Evolutionary conservation across 805 yeast species (phyloP), one percentile per base, ranked within the genome.

Genomic region (Saccharomycopsis fodiens): DNA sequence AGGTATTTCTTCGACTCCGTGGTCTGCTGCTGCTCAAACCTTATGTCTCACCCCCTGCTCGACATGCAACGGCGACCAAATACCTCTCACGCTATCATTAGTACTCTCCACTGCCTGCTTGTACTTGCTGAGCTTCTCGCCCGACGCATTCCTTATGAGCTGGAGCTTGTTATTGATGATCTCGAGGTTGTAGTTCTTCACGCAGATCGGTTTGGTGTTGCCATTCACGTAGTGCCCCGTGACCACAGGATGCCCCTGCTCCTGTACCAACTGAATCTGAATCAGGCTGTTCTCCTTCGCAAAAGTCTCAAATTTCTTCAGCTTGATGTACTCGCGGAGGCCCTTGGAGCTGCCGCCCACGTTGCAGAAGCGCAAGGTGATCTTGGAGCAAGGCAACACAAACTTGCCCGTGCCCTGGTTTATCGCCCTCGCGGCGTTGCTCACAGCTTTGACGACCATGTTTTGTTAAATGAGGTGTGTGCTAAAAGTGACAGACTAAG

Each of bases 321-420:
- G 70, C 36, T 72, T 67, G 35, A 93, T 65, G 49, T 83, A 78
- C 45, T 82, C 79, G 59, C 88, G 63, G 67, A 88, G 74, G 3
- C 97, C 97, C 43, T 72, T 71, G 1, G 97, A 89, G 2, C 95
- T 83, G 19, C 97, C 97, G 36, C 97, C 97, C 82, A 94, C 83
- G 70, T 93, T 88, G 68, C 96, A 88, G 66, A 81, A 93, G 50
- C 85, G 82, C 39, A 93, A 62, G 1, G 82, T 73, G 43, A 93
- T 73, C 58, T 75, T 78, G 55, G 75, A 78, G 67, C 97, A 88
- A 49, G 36, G 36, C 8, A 32, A 17, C 8, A 32, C 36, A 32
- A 32, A 32, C 36, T 32, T 32, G 19, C 20, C 20, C 15, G 20
- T 15, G 8, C 36, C 36, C 20, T 32, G 20, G 15, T 17, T 17